Percentiles rank a stretch among this genome's conserved stretches.
phyloP scores from a whole-genome alignment of 768 basidiomycete genomes.

The Kwoniella dendrophila region DNA sequence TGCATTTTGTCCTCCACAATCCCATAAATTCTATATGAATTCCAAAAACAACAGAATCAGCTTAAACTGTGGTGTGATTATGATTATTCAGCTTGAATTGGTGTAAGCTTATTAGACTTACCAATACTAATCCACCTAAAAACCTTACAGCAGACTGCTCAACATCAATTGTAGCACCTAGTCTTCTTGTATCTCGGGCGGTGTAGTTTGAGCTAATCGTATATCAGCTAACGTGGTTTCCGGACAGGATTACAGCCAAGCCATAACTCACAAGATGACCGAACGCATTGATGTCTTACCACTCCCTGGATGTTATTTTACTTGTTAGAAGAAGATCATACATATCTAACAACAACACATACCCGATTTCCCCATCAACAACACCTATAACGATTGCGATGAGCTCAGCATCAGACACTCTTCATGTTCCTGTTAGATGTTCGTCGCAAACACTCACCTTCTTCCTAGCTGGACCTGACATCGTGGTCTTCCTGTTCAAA shows the following conservation, averaged over 20 bases:
- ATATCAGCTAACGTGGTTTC: not conserved
- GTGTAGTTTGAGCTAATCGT: constrained; percentile 83
- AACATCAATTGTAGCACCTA: constrained; percentile 97
- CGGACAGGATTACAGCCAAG: not conserved
- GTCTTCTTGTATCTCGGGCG: constrained; percentile 82
- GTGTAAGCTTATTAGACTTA: constrained; percentile 20
- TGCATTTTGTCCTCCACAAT: constrained; percentile 96
- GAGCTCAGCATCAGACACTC: constrained; percentile 7
- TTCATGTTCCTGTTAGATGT: not conserved
- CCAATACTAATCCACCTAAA: constrained; percentile 87
- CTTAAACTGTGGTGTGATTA: too few relatives aligned
- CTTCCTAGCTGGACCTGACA: constrained; percentile 34
- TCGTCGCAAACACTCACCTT: constrained; percentile 38
- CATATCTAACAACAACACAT: constrained; percentile 41
- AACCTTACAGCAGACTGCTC: constrained; percentile 97
- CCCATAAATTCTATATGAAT: constrained; percentile 91
- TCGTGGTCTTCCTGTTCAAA: constrained; percentile 4
- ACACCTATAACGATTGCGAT: constrained; percentile 63
- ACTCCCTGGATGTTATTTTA: constrained; percentile 51
- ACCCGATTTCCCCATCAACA: constrained; percentile 98
- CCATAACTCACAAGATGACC: constrained; percentile 83
- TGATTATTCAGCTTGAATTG: too few relatives aligned
- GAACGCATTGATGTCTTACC: constrained; percentile 93
- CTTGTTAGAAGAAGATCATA: not conserved
- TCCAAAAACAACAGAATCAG: too few relatives aligned